Percentiles rank a stretch among this genome's conserved stretches.
phyloP scores from a whole-genome alignment of 768 basidiomycete species.

The Collybia sordida region DNA sequence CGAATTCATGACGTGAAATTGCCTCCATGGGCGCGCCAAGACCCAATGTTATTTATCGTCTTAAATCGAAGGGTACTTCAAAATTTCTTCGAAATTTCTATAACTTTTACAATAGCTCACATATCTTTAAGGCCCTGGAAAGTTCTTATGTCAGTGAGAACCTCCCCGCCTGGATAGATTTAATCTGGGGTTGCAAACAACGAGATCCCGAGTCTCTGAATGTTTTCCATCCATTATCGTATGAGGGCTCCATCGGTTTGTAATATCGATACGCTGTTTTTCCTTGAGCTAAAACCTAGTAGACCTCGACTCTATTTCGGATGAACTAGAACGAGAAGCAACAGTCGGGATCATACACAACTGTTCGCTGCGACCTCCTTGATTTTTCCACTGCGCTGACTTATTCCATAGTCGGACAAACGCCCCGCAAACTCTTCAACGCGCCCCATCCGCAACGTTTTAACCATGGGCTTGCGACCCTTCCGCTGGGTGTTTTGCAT shows the following conservation, averaged over 20 bases:
- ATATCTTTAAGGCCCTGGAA: constrained; percentile 67
- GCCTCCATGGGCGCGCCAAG: constrained; percentile 86
- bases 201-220: constrained; percentile 75
- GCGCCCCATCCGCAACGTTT: constrained; percentile 74
- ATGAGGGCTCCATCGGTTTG: constrained; percentile 84
- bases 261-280: neutral
- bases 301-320: constrained; percentile 86
- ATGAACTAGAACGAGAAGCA: constrained; percentile 87
- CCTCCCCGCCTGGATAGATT: constrained; percentile 88
- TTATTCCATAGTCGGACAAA: constrained; percentile 73
- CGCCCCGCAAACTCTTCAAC: constrained; percentile 82
- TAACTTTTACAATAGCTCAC: neutral
- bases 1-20: constrained; percentile 85
- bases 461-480: constrained; percentile 65
- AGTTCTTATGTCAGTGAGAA: constrained; percentile 84
- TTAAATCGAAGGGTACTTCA: constrained; percentile 68
- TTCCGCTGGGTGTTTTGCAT: constrained; percentile 69
- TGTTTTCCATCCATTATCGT: constrained; percentile 91
- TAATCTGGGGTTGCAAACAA: constrained; percentile 90
- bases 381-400: neutral
- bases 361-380: constrained; percentile 45
- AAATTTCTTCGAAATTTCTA: neutral
- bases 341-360: constrained; percentile 96
- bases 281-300: neutral
- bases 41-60: constrained; percentile 79